Percentiles rank a stretch among this genome's conserved stretches.
These are phyloP conservation scores for Ormosia semicastrata DNA, from an alignment of 306 rosid species.

Conservation along the genomic window DNA sequence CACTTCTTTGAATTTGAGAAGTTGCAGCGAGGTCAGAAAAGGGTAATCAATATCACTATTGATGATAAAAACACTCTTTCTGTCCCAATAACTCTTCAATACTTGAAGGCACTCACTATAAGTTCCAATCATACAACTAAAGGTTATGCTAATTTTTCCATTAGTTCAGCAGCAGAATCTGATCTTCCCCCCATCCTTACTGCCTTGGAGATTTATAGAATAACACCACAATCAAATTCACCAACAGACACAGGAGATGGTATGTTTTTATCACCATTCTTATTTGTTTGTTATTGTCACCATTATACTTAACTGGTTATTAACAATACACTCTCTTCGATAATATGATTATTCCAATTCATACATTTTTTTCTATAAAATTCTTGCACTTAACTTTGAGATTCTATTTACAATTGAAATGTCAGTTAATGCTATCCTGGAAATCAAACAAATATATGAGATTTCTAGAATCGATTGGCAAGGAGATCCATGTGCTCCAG, in stretches of 20 bases:
- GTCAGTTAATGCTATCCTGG: not conserved
- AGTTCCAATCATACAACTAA: not conserved
- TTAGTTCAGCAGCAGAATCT: conserved; percentile 3
- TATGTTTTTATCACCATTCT: not conserved
- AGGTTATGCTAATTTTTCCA: not conserved
- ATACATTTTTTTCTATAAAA: not conserved
- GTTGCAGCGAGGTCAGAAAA: conserved; percentile 23
- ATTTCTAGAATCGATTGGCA: conserved; percentile 19
- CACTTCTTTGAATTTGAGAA: conserved; percentile 41
- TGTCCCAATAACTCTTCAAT: conserved; percentile 7
- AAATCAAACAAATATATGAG: not conserved
- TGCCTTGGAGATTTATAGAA: conserved; percentile 31
- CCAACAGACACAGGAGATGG: conserved; percentile 1
- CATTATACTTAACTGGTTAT: not conserved
- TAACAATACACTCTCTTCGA: not conserved
- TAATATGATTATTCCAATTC: not conserved
- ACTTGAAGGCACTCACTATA: conserved; percentile 10
- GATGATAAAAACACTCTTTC: conserved; percentile 1
- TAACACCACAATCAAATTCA: not conserved
- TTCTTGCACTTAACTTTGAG: not conserved
- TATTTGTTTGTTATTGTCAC: too few relatives aligned
- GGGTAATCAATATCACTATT: conserved; percentile 18
- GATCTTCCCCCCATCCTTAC: conserved; percentile 43
- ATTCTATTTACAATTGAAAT: not conserved
- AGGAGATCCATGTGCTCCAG: conserved; percentile 42